Conservation (phyloP, 257 asterid species). For the Cynanchum wilfordii region DNA sequence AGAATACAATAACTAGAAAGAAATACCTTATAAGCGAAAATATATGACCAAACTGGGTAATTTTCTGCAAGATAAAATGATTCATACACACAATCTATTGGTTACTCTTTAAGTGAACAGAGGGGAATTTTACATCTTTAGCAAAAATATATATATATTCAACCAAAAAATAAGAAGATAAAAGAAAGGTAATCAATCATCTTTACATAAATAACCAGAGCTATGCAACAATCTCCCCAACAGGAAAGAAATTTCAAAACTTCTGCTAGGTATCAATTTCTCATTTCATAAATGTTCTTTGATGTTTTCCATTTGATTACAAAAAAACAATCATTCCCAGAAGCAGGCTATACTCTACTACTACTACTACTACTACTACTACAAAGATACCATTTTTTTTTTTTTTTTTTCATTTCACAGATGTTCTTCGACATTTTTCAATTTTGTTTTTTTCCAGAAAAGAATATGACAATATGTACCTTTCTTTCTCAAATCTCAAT, state of each 20-base stretch:
- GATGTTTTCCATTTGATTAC: too few relatives aligned
- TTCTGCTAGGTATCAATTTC: not conserved
- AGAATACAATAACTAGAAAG: too few relatives aligned
- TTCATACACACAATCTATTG: not conserved
- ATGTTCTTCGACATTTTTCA: not conserved
- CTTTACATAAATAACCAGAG: not conserved
- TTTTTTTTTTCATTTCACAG: not conserved
- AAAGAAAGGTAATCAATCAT: not conserved
- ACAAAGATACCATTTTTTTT: too few relatives aligned
- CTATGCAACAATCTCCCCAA: not conserved
- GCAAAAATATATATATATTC: not conserved
- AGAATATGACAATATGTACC: not conserved
- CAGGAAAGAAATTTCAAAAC: not conserved
- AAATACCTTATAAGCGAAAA: too few relatives aligned
- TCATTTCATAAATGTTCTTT: too few relatives aligned
- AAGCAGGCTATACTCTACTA: too few relatives aligned
- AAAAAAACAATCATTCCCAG: too few relatives aligned
- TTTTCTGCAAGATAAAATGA: too few relatives aligned
- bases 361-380: too few relatives aligned
- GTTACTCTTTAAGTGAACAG: not conserved
- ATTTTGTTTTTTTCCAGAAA: not conserved
- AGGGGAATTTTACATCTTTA: not conserved
- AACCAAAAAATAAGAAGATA: not conserved
- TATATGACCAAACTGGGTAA: too few relatives aligned
- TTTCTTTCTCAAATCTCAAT: slow-evolving; percentile 29